Conservation (phyloP, 805 yeast species). For the Barnettozyma californica region DNA sequence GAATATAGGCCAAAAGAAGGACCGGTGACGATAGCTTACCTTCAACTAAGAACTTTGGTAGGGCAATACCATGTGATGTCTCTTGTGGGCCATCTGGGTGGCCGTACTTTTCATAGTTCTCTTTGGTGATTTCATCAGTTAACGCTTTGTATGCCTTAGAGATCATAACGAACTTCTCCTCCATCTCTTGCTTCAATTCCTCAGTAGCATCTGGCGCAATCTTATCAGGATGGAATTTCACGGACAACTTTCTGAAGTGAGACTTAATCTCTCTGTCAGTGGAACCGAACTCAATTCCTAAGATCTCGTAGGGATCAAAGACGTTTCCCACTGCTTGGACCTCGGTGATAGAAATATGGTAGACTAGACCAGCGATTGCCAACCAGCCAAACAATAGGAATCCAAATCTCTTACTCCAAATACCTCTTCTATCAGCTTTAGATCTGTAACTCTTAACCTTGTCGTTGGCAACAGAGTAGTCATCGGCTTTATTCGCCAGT, state of each 20-base stretch:
- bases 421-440: conserved; percentile 4
- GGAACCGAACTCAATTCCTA: conserved; percentile 67
- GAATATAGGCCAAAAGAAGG: conserved; percentile 59
- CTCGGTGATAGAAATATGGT: conserved; percentile 27
- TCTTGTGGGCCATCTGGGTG: conserved; percentile 98
- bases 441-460: conserved; percentile 11
- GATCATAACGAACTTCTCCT: conserved; percentile 72
- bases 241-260: conserved; percentile 79
- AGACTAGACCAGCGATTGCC: conserved; percentile 33
- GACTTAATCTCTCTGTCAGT: conserved; percentile 73
- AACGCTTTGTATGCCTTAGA: conserved; percentile 91
- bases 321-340: conserved; percentile 39
- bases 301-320: conserved; percentile 89
- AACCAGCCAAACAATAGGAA: conserved; percentile 24
- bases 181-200: conserved; percentile 53
- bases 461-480: conserved; percentile 2
- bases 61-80: conserved; percentile 85
- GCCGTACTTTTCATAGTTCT: conserved; percentile 82
- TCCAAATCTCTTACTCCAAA: conserved; percentile 13
- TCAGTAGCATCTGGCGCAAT: conserved; percentile 50
- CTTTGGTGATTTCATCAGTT: conserved; percentile 81
- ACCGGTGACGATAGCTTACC: conserved; percentile 61
- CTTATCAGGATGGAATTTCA: conserved; percentile 93
- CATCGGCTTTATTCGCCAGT: conserved; percentile 5
- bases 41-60: conserved; percentile 87